phyloP scores from a whole-genome alignment of 2,329 filamentous ascomycete genomes.

The Aureobasidium sp. region DNA sequence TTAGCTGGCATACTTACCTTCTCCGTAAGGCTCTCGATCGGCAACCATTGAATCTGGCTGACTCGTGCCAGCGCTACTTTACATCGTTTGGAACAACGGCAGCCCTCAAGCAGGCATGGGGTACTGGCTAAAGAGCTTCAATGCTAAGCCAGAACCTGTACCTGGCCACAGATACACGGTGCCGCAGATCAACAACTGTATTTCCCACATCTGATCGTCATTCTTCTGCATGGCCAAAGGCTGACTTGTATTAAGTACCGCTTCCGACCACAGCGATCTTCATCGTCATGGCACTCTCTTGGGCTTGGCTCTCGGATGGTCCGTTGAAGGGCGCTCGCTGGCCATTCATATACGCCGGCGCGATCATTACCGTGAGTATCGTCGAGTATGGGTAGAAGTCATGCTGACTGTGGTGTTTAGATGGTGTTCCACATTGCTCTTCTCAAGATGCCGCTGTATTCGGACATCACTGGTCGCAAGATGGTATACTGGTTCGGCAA shows the following conservation, averaged over 20 bases:
- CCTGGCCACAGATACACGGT: constrained; percentile 4
- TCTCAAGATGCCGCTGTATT: constrained; percentile 16
- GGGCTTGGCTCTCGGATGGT: constrained; percentile 13
- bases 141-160: constrained; percentile 9
- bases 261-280: constrained; percentile 10
- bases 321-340: constrained; percentile 18
- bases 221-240: neutral
- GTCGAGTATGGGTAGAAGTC: neutral
- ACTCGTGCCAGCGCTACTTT: constrained; percentile 8
- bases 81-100: constrained; percentile 18
- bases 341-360: constrained; percentile 15
- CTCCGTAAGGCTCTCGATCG: neutral
- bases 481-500: constrained; percentile 15
- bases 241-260: neutral
- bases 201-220: neutral
- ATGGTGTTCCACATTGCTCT: constrained; percentile 13
- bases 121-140: constrained; percentile 21
- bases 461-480: constrained; percentile 4
- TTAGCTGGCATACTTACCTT: constrained; percentile 19
- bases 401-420: neutral
- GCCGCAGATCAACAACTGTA: constrained; percentile 21
- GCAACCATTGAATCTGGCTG: neutral
- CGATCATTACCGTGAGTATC: neutral
- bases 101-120: constrained; percentile 20
- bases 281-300: constrained; percentile 14